A percentile compares a stretch with the other conserved stretches of the same genome.
Evolutionary conservation across 352 stramenopile species (phyloP).

Genomic region (Phytopythium mirpurense): DNA sequence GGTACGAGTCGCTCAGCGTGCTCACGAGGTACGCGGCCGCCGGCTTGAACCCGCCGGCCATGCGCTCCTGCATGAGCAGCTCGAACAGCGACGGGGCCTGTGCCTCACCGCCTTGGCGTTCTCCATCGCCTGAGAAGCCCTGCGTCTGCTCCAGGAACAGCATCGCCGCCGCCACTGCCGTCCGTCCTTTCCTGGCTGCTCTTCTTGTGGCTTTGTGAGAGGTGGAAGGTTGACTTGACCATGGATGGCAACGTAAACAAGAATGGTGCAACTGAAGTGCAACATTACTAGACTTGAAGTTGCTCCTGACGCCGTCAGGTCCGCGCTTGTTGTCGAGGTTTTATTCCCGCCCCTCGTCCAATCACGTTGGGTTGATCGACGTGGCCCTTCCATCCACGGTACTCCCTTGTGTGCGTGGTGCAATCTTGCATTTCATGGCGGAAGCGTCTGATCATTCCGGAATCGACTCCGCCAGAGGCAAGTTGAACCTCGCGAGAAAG

Average conservation of each 20-base stretch:
- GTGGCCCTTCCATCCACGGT: neutral
- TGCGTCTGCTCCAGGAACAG: slow-evolving; percentile 80
- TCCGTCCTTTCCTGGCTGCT: too few relatives aligned
- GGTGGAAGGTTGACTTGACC: neutral
- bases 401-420: too few relatives aligned
- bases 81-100: slow-evolving; percentile 73
- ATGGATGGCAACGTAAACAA: neutral
- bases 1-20: slow-evolving; percentile 69
- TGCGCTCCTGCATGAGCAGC: slow-evolving; percentile 84
- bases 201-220: neutral
- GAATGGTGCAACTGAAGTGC: neutral
- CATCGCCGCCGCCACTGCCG: slow-evolving; percentile 21
- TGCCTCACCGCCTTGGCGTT: neutral
- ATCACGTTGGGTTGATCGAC: neutral
- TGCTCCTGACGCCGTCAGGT: neutral
- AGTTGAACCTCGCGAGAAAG: neutral
- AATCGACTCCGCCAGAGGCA: neutral
- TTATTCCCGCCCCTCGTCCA: neutral
- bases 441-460: neutral
- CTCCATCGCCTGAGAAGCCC: slow-evolving; percentile 27
- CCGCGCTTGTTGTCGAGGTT: neutral
- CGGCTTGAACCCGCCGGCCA: slow-evolving; percentile 69
- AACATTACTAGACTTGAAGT: neutral
- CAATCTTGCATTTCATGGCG: neutral
- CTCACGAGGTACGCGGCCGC: slow-evolving; percentile 73